Base-by-base conservation (phyloP, 495 filamentous ascomycete genomes). In the Pyronema omphalodes region DNA sequence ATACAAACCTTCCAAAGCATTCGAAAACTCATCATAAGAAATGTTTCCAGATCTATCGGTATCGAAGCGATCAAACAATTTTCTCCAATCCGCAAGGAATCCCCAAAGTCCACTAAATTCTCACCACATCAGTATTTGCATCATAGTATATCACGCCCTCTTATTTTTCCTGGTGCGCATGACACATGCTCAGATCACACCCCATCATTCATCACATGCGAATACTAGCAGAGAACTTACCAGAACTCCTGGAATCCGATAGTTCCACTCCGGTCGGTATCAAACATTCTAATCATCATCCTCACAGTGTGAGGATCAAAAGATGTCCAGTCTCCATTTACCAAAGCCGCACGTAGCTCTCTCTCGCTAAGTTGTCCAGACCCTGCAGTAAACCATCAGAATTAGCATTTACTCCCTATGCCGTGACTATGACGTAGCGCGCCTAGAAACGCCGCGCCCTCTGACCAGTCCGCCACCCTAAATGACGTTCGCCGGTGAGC, bases 281-380 rank as follows among this genome's bases (percentile, higher is more conserved):
- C 91, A 69, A 98, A 98, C 91, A 96, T 96, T 64, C 82, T 79
- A 57, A 96, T 94, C 91, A 98, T 96, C 86, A 94, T 93, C 56
- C 82, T 82, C 54, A 98, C 86, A 3, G 91, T 98, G 59, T 94
- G 84, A n/a, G 82, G 79, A 69, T 98, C 93, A 67, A 98, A 98
- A 4, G 83, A 76, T 5, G 85, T 83, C 74, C 81, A 96, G 71
- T 98, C 91, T 43, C 87, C 89, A 67, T 98, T 98, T 40, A 98
- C 93, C 7, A 98, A 79, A 9, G 91, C 91, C 0, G 84, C 82
- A 8, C 84, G 80, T 14, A 98, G 84, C 68, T 98, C 91, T 57
- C 74, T 71, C 66, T 96, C 93, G 1, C 82, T 85, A 40, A 98
- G 75, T 52, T 86, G 76, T 18, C 88, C 88, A 45, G 76, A 85